Evolutionary conservation across 371 early-diverging fungal species (phyloP), one percentile per base, ranked within the genome.

Genomic region (Apophysomyces elegans): DNA sequence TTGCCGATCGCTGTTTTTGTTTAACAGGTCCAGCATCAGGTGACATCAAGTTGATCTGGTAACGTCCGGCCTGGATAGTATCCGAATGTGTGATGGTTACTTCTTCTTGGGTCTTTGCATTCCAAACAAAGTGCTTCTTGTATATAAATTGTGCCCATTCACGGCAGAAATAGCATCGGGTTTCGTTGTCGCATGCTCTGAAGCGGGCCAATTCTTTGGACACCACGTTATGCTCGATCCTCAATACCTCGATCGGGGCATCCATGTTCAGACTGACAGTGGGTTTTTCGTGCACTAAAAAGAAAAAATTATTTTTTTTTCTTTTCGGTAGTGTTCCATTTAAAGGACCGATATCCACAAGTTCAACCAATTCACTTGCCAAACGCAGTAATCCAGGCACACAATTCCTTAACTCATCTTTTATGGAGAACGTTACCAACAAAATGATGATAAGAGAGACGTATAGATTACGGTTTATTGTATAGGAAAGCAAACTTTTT

Each of bases 141-240:
- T 92, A 91, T 13, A 92, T 88, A 76, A 81, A 90, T 62, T 87
- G 89, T 32, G 91, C 90, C 93, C 93, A 93, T 73, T 93, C 93
- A 50, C 93, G 90, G 65, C 93, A 93, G 64, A 89, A 93, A 56
- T 90, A 85, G 72, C 91, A 90, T 58, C 88, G 86, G 41, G 82
- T 86, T 61, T 86, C 87, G 67, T 77, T 75, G 64, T 92, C 92
- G 65, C 93, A 93, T 4, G 93, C 85, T 36, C 93, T 79, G 60
- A 91, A 92, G 57, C 90, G 82, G 11, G 81, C 73, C 54, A 93
- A 67, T 71, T 93, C 93, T 67, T 93, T 93, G 26, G 90, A 83
- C 56, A 92, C 79, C 11, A 76, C 71, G 61, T 54, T 71, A 57
- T 83, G 84, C 44, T 83, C 78, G 32, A 83, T 73, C 62, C 76